A percentile compares a stretch with the other conserved stretches of the same genome.
Evolutionary conservation across 2,329 filamentous ascomycete genomes (phyloP).

Genomic region (Lachnellula hyalina): DNA sequence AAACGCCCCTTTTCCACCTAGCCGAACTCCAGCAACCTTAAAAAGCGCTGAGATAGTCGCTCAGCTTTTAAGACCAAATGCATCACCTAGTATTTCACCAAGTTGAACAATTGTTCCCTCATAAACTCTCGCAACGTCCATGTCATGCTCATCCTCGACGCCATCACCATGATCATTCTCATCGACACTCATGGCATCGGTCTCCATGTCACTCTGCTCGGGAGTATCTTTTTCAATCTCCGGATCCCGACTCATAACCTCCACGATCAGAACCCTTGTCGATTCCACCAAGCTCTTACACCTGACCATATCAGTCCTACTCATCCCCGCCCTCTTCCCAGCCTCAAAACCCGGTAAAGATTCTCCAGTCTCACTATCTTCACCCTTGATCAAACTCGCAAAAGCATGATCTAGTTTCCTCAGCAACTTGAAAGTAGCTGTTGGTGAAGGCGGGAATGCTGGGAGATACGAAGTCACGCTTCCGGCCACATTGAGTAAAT

Average conservation of each 20-base stretch:
- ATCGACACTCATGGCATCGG: slow-evolving; percentile 30
- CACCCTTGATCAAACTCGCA: slow-evolving; percentile 64
- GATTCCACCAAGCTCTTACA: slow-evolving; percentile 76
- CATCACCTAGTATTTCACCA: slow-evolving; percentile 55
- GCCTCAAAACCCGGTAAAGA: slow-evolving; percentile 65
- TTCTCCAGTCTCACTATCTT: slow-evolving; percentile 60
- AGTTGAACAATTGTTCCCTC: slow-evolving; percentile 72
- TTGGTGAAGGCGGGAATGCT: slow-evolving; percentile 63
- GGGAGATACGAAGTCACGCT: slow-evolving; percentile 67
- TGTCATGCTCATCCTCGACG: slow-evolving; percentile 50
- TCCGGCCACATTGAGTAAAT: slow-evolving; percentile 72
- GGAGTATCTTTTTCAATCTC: slow-evolving; percentile 39
- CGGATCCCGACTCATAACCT: slow-evolving; percentile 55
- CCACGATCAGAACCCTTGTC: slow-evolving; percentile 64
- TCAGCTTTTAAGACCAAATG: not conserved
- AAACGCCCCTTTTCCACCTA: not conserved
- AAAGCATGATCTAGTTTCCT: slow-evolving; percentile 82
- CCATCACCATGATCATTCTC: slow-evolving; percentile 34
- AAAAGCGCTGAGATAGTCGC: not conserved
- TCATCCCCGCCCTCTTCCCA: slow-evolving; percentile 56
- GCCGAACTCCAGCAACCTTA: not conserved
- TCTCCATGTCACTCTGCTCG: slow-evolving; percentile 32
- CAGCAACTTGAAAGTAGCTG: slow-evolving; percentile 64
- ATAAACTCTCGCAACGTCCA: slow-evolving; percentile 73
- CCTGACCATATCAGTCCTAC: slow-evolving; percentile 78